Percentiles rank a stretch among this genome's conserved stretches.
These are phyloP conservation scores for Ophiostoma sp. DNA, from an alignment of 2,329 filamentous ascomycete species.

Conservation along the genomic window DNA sequence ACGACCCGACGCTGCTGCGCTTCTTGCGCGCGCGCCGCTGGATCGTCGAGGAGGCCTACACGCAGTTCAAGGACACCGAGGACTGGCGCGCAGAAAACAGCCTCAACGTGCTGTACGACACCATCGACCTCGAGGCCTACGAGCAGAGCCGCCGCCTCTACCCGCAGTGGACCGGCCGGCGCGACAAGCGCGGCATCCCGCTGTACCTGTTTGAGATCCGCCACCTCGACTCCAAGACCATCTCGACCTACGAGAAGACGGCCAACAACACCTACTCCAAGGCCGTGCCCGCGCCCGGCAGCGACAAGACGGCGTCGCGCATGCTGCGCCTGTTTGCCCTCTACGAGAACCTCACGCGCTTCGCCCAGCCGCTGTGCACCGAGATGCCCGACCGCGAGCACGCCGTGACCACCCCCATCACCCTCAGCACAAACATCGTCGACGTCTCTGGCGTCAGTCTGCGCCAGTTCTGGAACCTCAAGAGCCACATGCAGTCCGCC, in stretches of 20 bases:
- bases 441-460: conserved; percentile 83
- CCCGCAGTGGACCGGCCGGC: conserved; percentile 88
- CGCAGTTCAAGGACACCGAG: conserved; percentile 83
- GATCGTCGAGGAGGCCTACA: conserved; percentile 67
- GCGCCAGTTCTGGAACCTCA: conserved; percentile 94
- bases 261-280: conserved; percentile 54
- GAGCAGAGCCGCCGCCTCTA: conserved; percentile 79
- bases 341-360: conserved; percentile 87
- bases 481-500: conserved; percentile 88
- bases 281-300: conserved; percentile 46
- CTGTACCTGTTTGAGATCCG: conserved; percentile 87
- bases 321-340: conserved; percentile 83
- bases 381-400: conserved; percentile 65
- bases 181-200: conserved; percentile 79
- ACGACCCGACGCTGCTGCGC: conserved; percentile 71
- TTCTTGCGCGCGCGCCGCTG: conserved; percentile 83
- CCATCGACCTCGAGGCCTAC: conserved; percentile 79
- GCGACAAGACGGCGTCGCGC: conserved; percentile 64
- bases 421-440: conserved; percentile 89
- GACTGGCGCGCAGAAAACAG: conserved; percentile 78
- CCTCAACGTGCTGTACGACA: conserved; percentile 73
- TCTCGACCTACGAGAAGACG: conserved; percentile 69
- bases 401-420: conserved; percentile 71
- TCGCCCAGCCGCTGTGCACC: conserved; percentile 79
- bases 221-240: conserved; percentile 74